Conservation (phyloP, 768 basidiomycete genomes). For the Boletus coccyginus region DNA sequence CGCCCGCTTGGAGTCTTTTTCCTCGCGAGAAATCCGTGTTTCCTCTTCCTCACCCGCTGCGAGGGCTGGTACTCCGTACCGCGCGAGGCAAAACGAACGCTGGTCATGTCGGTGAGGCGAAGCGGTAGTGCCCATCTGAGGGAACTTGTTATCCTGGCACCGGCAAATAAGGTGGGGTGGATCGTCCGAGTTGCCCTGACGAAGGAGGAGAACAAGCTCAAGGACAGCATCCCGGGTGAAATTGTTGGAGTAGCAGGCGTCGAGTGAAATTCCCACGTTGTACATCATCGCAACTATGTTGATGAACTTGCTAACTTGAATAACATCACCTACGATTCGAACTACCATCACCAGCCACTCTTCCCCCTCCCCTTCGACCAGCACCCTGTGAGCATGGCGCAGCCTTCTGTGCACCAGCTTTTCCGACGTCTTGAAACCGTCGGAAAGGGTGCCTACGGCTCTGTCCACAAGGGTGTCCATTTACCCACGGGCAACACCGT, state of each 20-base stretch:
- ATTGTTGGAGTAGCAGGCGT: neutral
- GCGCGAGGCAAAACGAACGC: conserved; percentile 56
- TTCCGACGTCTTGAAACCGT: conserved; percentile 88
- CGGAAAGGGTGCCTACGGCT: conserved; percentile 94
- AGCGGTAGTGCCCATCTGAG: conserved; percentile 23
- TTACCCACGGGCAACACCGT: conserved; percentile 83
- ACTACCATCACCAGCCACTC: conserved; percentile 1
- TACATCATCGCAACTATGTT: neutral
- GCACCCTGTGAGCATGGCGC: conserved; percentile 33
- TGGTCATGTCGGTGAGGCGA: conserved; percentile 15
- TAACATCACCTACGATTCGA: neutral
- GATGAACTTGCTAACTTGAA: neutral
- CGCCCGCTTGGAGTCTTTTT: conserved; percentile 66
- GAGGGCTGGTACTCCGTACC: conserved; percentile 98
- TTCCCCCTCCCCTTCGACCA: neutral
- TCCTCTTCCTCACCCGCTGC: conserved; percentile 88
- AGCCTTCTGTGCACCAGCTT: conserved; percentile 71
- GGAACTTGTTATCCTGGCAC: conserved; percentile 13
- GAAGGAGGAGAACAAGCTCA: conserved; percentile 19
- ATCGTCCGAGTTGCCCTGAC: conserved; percentile 22
- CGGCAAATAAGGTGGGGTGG: conserved; percentile 13
- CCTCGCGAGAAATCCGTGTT: conserved; percentile 85
- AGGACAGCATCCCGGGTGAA: conserved; percentile 10
- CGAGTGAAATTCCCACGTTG: conserved; percentile 20
- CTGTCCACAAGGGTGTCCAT: conserved; percentile 89